These are phyloP conservation scores for Amoebophrya sp. DNA, from an alignment of 169 alveolate genomes.

Conservation along the genomic window DNA sequence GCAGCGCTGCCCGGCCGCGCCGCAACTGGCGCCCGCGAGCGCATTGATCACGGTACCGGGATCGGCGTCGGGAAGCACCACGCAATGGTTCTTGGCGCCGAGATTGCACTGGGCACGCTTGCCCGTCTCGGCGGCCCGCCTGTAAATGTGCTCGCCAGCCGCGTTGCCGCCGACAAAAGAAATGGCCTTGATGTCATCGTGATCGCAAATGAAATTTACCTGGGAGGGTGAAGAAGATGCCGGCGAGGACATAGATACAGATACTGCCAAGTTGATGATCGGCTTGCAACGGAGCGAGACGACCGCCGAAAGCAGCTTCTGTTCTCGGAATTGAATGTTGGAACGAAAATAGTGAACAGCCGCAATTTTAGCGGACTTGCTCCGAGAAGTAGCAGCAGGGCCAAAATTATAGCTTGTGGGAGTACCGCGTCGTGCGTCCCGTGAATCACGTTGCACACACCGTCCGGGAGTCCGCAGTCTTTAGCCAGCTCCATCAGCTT, in stretches of 20 bases:
- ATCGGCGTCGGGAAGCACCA: constrained; percentile 64
- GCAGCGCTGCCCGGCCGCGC: constrained; percentile 64
- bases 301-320: no score
- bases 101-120: constrained; percentile 50
- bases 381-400: no score
- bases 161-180: constrained; percentile 65
- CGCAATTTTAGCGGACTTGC: no score
- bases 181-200: constrained; percentile 56
- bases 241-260: no score
- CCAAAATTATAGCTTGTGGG: no score
- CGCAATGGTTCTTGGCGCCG: constrained; percentile 71
- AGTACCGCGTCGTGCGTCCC: no score
- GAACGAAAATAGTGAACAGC: no score
- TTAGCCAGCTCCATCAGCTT: constrained; percentile 30
- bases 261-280: no score
- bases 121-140: constrained; percentile 47
- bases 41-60: constrained; percentile 24
- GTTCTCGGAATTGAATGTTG: no score
- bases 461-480: constrained; percentile 50
- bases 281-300: no score
- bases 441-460: constrained; percentile 49
- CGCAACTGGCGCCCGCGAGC: constrained; percentile 25
- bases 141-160: constrained; percentile 65
- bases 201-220: constrained; percentile 54
- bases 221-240: no score